Conservation (phyloP, 116 monocot genomes). For the Zostera marina region DNA sequence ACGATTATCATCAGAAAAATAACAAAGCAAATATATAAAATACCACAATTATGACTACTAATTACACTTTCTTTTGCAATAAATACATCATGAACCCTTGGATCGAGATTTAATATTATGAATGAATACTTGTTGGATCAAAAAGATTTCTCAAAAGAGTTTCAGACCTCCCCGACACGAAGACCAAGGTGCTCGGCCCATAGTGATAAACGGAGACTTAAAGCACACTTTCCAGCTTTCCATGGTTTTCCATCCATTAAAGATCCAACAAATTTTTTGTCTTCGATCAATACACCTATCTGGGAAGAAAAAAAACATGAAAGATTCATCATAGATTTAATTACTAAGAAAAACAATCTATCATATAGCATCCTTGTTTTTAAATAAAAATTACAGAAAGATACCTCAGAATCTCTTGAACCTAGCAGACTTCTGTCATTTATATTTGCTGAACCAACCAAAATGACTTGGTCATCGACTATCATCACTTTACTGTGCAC, state of each 20-base stretch:
- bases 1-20: too few species aligned
- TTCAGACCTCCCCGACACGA: conserved; percentile 55
- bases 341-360: too few species aligned
- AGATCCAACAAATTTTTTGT: conserved; percentile 69
- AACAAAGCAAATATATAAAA: too few species aligned
- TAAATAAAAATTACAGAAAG: not conserved
- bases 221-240: conserved; percentile 87
- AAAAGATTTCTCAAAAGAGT: not conserved
- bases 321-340: not conserved
- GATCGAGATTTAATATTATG: too few species aligned
- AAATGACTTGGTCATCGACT: conserved; percentile 64
- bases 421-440: conserved; percentile 97
- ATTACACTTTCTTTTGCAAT: too few species aligned
- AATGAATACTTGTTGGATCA: too few species aligned
- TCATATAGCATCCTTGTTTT: not conserved
- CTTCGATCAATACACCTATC: conserved; percentile 95
- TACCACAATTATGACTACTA: too few species aligned
- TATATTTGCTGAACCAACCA: conserved; percentile 96
- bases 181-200: conserved; percentile 98
- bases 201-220: conserved; percentile 81
- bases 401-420: conserved; percentile 95
- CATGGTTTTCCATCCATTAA: conserved; percentile 78
- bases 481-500: conserved; percentile 99
- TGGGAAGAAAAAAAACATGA: conserved; percentile 15
- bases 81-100: too few species aligned